Evolutionary conservation across 257 asterid species (phyloP), one percentile per base, ranked within the genome.

Genomic region (Petunia secreta): DNA sequence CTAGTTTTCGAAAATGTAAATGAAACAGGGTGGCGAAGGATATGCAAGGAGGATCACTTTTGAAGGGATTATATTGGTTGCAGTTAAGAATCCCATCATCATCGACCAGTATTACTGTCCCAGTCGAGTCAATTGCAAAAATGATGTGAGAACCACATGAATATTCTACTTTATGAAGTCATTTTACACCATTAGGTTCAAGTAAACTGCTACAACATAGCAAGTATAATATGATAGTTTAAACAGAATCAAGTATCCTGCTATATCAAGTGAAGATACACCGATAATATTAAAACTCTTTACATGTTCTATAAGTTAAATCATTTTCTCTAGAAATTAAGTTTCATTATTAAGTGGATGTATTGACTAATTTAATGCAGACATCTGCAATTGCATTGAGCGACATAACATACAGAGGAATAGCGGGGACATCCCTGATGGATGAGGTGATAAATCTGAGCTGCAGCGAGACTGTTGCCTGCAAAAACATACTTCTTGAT

Each of bases 21-120:
- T 0, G 80, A 25, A 66, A 85, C 82, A 90, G 94, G 97, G 97
- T 69, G 97, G 94, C 75, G 75, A 53, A 63, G 97, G 97, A 59
- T 83, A 84, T 58, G 97, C 92, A 60, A 90, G 91, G 82, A 87
- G 81, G 6, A 91, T 91, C 66, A 75, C 89, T 9, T 91, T 90
- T 25, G 82, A 84, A 79, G 87, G 85, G 79, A 91, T 91, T 37
- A 87, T 44, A 66, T 82, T 91, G 50, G 89, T 38, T 75, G 90
- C 84, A 10, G 94, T 89, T 62, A 86, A 84, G 75, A 87, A 90
- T 43, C 97, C 94, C 8, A 80, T 91, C 39, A 84, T 89, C 79
- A 86, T 91, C 73, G 92, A 91, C 37, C 96, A 91, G 71, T 91
- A 80, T 77, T 91, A 91, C 25, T 91, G 93, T 83, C 96, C 96